A percentile compares a stretch with the other conserved stretches of the same genome.
These are phyloP conservation scores for Chalciporus sphaerocephalus DNA, from an alignment of 768 basidiomycete species.

Conservation along the genomic window DNA sequence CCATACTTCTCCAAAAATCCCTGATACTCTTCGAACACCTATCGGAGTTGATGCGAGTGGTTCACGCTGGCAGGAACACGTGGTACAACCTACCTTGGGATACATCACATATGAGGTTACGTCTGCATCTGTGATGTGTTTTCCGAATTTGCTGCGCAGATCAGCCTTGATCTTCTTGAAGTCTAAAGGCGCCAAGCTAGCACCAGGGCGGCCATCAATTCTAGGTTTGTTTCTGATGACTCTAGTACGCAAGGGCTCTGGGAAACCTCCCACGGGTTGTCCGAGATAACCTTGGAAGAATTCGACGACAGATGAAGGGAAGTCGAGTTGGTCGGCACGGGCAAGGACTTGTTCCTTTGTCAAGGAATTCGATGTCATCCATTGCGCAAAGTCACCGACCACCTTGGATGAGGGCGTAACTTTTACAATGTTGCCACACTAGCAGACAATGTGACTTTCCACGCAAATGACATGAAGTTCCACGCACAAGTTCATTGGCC, in stretches of 20 bases:
- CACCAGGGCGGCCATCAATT: conserved; percentile 91
- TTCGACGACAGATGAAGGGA: conserved; percentile 95
- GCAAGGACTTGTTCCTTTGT: conserved; percentile 82
- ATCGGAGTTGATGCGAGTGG: conserved; percentile 12
- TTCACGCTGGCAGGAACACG: conserved; percentile 5
- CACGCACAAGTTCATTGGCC: conserved; percentile 85
- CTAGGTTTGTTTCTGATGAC: conserved; percentile 92
- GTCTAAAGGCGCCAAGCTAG: conserved; percentile 81
- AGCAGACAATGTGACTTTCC: conserved; percentile 8
- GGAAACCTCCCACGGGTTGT: conserved; percentile 97
- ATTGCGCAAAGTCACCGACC: conserved; percentile 98
- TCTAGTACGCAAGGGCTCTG: conserved; percentile 87
- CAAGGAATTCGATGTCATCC: conserved; percentile 95
- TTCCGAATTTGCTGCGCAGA: conserved; percentile 89
- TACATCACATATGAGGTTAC: conserved; percentile 98
- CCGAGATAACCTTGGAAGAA: conserved; percentile 99
- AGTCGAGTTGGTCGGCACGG: conserved; percentile 87
- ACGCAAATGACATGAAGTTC: not conserved
- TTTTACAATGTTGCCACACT: conserved; percentile 98
- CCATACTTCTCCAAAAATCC: conserved; percentile 94
- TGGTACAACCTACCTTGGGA: conserved; percentile 66
- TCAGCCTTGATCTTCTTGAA: conserved; percentile 96
- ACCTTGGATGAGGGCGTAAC: conserved; percentile 99
- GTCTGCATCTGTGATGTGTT: conserved; percentile 89
- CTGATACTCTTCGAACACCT: conserved; percentile 98